These are phyloP conservation scores for Penicillium janthinellum DNA, from an alignment of 2,329 filamentous ascomycete species.

Conservation along the genomic window DNA sequence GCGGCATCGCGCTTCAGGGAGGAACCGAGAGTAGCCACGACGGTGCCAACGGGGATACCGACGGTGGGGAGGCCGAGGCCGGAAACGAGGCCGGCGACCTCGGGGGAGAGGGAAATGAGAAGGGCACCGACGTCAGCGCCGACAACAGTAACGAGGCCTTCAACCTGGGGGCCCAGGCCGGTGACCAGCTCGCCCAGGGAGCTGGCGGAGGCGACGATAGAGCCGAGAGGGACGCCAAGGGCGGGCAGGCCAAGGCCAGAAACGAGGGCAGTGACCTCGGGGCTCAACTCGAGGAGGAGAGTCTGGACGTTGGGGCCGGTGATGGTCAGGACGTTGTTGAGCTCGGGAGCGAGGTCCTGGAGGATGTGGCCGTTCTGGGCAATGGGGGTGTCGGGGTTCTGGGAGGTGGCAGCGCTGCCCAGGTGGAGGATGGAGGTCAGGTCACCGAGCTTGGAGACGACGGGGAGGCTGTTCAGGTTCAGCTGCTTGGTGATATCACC, in stretches of 20 bases:
- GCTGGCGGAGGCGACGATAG: slow-evolving; percentile 30
- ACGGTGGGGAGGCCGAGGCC: slow-evolving; percentile 34
- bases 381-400: slow-evolving; percentile 12
- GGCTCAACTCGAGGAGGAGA: slow-evolving; percentile 36
- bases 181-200: slow-evolving; percentile 30
- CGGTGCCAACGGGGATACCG: slow-evolving; percentile 30
- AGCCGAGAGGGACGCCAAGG: slow-evolving; percentile 30
- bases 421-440: slow-evolving; percentile 21
- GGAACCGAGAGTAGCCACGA: slow-evolving; percentile 30
- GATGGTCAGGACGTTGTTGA: slow-evolving; percentile 35
- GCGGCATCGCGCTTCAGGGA: slow-evolving; percentile 33
- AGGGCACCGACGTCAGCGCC: slow-evolving; percentile 33
- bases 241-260: slow-evolving; percentile 32
- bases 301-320: slow-evolving; percentile 29
- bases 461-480: slow-evolving; percentile 18
- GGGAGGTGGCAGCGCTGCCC: slow-evolving; percentile 15
- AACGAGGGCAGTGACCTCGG: slow-evolving; percentile 32
- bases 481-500: slow-evolving; percentile 24
- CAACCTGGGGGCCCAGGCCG: slow-evolving; percentile 26
- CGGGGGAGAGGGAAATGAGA: slow-evolving; percentile 33
- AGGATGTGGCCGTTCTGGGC: slow-evolving; percentile 32
- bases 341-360: slow-evolving; percentile 34
- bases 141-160: slow-evolving; percentile 36
- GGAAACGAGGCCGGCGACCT: slow-evolving; percentile 30
- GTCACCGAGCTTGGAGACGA: slow-evolving; percentile 22